Evolutionary conservation across 2,329 filamentous ascomycete genomes (phyloP).

Genomic region (Fusarium proliferatum): DNA sequence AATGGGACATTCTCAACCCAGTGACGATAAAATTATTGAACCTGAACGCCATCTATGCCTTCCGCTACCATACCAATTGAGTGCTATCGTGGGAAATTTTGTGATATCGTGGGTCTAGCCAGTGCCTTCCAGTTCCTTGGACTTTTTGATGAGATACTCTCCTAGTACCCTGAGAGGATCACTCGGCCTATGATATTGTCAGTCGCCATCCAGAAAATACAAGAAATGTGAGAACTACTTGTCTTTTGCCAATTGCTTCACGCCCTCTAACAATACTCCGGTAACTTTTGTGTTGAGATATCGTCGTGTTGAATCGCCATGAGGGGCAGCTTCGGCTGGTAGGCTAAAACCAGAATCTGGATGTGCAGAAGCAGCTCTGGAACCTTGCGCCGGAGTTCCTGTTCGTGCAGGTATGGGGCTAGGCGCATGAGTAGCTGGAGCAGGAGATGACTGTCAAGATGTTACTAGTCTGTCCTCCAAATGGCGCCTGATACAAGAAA

Average conservation of each 20-base stretch:
- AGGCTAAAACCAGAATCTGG: conserved; percentile 65
- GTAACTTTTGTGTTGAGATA: conserved; percentile 80
- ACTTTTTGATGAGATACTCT: conserved; percentile 76
- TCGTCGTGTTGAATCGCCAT: conserved; percentile 75
- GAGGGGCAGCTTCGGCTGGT: conserved; percentile 68
- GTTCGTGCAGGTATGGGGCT: conserved; percentile 58
- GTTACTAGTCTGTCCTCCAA: conserved; percentile 15
- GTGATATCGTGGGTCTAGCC: conserved; percentile 25
- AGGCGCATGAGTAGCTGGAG: conserved; percentile 50
- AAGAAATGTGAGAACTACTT: conserved; percentile 65
- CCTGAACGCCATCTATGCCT: conserved; percentile 43
- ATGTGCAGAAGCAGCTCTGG: conserved; percentile 67
- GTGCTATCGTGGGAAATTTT: background rate
- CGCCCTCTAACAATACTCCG: conserved; percentile 75
- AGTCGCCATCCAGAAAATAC: background rate
- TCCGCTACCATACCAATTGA: conserved; percentile 19
- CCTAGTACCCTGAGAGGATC: conserved; percentile 77
- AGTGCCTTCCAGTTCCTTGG: conserved; percentile 69
- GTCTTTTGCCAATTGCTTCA: conserved; percentile 78
- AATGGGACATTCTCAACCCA: conserved; percentile 40
- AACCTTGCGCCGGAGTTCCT: conserved; percentile 62
- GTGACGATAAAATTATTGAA: conserved; percentile 39
- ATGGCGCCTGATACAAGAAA: conserved; percentile 1
- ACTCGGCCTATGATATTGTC: conserved; percentile 60
- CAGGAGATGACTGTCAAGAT: conserved; percentile 52